A percentile compares a stretch with the other conserved stretches of the same genome.
phyloP scores from a whole-genome alignment of 2,329 filamentous ascomycete genomes.

The Xylariaceae sp. region DNA sequence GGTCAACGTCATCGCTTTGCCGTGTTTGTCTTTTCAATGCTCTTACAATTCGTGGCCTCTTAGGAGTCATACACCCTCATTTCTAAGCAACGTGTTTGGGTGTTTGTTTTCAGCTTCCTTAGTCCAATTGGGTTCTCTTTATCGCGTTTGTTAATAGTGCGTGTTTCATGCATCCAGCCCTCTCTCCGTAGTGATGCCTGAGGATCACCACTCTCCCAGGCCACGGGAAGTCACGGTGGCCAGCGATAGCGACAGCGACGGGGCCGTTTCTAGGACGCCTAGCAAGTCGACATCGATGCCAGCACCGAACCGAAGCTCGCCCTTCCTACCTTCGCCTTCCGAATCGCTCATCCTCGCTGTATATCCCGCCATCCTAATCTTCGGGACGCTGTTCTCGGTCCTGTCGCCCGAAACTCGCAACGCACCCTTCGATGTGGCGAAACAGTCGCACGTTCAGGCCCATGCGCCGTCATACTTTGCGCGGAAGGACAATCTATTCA shows the following conservation, averaged over 20 bases:
- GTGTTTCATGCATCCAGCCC: conserved; percentile 3
- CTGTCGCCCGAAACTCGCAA: conserved; percentile 67
- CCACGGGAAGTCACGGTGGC: conserved; percentile 22
- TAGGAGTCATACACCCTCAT: not conserved
- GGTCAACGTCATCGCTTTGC: conserved; percentile 16
- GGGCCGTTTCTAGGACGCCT: conserved; percentile 9
- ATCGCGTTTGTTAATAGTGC: not conserved
- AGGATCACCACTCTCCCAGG: conserved; percentile 10
- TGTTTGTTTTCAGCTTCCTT: not conserved
- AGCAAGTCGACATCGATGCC: conserved; percentile 7
- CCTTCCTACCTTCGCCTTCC: conserved; percentile 64
- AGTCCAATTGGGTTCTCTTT: not conserved
- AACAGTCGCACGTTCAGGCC: conserved; percentile 57
- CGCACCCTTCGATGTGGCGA: conserved; percentile 54
- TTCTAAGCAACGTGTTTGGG: not conserved
- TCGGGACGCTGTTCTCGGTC: conserved; percentile 75
- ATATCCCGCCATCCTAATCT: conserved; percentile 72
- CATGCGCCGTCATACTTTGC: conserved; percentile 80
- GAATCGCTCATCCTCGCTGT: conserved; percentile 60
- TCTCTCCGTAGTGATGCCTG: conserved; percentile 10
- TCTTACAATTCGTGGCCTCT: not conserved
- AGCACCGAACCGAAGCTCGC: conserved; percentile 39
- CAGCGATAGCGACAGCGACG: conserved; percentile 9
- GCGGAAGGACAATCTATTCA: conserved; percentile 88
- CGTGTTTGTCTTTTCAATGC: not conserved